Evolutionary conservation across 1,139 yeast species (phyloP), one percentile per base, ranked within the genome.

Genomic region (Candida buenavistaensis): DNA sequence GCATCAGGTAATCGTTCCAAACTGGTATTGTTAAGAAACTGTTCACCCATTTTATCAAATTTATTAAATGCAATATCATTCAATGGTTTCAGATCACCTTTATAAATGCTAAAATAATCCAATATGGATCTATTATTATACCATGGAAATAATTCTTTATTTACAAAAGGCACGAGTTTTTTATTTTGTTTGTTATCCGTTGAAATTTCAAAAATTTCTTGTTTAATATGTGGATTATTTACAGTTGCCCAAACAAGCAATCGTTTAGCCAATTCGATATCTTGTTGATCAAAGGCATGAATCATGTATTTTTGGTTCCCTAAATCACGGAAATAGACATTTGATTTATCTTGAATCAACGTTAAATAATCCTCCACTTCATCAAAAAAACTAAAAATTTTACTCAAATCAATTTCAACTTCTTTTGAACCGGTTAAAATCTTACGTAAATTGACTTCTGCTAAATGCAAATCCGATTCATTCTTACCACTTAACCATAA

Each of bases 221-320:
- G 53, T 14, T 45, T 45, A 12, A 50, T 35, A 41, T 65, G 73
- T 21, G 55, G 47, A 36, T 66, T 66, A 39, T 57, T 55, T 42
- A 65, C 57, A 33, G 70, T 49, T 15, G 52, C 44, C 75, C 75
- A 69, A 34, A 66, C 41, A 13, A 71, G 43, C 12, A 69, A 52
- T 29, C 76, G 45, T 40, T 64, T 66, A 10, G 68, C 68, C 13
- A 65, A 48, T 33, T 55, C 52, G 15, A 62, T 51, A 39, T 60
- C 64, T 15, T 42, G 23, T 11, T 8, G 16, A 7, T 19, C 7
- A 14, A 21, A 28, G 3, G 37, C 41, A 20, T 32, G 25, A 10
- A 41, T 27, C n/a, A 23, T 12, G 13, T 33, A 41, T 6, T n/a
- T 52, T 51, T 2, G 39, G 46, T 1, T n/a, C n/a, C n/a, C n/a